Evolutionary conservation across 148 eudicot genomes (phyloP).

Genomic region (Rhododendron vialii): DNA sequence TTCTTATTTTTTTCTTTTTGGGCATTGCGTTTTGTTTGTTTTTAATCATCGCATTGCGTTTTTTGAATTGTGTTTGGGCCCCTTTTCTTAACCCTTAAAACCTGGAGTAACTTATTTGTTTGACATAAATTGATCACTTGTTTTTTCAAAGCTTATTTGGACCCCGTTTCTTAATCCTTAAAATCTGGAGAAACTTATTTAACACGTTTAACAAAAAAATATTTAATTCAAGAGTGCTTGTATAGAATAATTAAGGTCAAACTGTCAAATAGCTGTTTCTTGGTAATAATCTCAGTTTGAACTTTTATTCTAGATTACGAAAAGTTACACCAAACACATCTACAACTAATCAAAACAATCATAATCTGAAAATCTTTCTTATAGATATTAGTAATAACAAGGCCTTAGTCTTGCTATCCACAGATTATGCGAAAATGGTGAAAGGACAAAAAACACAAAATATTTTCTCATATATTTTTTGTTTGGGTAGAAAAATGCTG

Average conservation of each 20-base stretch:
- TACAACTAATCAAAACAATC: background rate
- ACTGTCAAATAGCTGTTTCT: no score
- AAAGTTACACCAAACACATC: no score
- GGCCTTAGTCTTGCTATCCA: background rate
- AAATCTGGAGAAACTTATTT: no score
- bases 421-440: background rate
- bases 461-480: background rate
- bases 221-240: no score
- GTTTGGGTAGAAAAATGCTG: background rate
- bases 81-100: background rate
- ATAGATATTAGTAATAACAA: no score
- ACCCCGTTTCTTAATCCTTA: background rate
- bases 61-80: background rate
- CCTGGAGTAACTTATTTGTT: background rate
- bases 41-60: background rate
- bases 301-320: no score
- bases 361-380: background rate
- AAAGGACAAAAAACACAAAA: background rate
- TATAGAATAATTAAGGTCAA: no score
- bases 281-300: no score
- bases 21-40: no score
- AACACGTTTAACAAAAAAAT: background rate
- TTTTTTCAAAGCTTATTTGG: background rate
- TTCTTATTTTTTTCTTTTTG: background rate
- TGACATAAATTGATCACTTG: background rate